Percentiles rank a stretch among this genome's conserved stretches.
Conservation (phyloP, 2,329 filamentous ascomycete species). For the Ustulina deusta region DNA sequence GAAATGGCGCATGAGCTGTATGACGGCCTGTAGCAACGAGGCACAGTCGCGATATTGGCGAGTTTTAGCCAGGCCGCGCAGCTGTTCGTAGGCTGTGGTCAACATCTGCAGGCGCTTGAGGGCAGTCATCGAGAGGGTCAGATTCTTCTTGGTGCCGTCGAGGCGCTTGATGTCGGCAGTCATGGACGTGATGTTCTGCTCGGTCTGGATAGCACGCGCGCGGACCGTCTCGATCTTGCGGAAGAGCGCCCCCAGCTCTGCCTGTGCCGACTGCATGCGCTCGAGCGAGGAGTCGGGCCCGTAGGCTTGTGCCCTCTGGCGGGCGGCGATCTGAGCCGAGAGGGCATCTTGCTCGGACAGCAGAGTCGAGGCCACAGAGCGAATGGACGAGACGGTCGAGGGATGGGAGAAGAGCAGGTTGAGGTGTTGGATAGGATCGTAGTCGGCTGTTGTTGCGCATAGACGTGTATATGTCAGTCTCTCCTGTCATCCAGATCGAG, state of each 20-base stretch:
- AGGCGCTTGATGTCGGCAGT: slow-evolving; percentile 98
- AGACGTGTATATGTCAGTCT: slow-evolving; percentile 38
- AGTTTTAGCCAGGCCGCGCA: slow-evolving; percentile 83
- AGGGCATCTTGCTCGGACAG: slow-evolving; percentile 83
- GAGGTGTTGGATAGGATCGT: slow-evolving; percentile 91
- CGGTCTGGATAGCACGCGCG: slow-evolving; percentile 88
- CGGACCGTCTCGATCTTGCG: slow-evolving; percentile 94
- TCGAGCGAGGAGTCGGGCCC: slow-evolving; percentile 88
- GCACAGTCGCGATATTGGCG: slow-evolving; percentile 96
- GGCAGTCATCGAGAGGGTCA: slow-evolving; percentile 97
- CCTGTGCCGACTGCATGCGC: slow-evolving; percentile 90
- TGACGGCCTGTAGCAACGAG: slow-evolving; percentile 90
- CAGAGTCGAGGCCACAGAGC: slow-evolving; percentile 78
- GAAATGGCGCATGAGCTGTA: slow-evolving; percentile 98
- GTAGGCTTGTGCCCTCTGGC: slow-evolving; percentile 83
- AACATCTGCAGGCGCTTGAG: slow-evolving; percentile 98
- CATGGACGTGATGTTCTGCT: slow-evolving; percentile 97
- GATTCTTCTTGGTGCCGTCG: slow-evolving; percentile 95
- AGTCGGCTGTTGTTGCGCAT: slow-evolving; percentile 68
- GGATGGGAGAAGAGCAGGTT: slow-evolving; percentile 95
- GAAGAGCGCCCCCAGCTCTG: slow-evolving; percentile 90
- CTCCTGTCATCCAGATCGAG: slow-evolving; percentile 25
- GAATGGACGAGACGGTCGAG: slow-evolving; percentile 82
- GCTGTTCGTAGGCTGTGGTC: slow-evolving; percentile 98
- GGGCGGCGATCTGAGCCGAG: slow-evolving; percentile 78